These are phyloP conservation scores for Hordeum vulgare DNA, from an alignment of 176 grass and related monocot species.

Conservation along the genomic window DNA sequence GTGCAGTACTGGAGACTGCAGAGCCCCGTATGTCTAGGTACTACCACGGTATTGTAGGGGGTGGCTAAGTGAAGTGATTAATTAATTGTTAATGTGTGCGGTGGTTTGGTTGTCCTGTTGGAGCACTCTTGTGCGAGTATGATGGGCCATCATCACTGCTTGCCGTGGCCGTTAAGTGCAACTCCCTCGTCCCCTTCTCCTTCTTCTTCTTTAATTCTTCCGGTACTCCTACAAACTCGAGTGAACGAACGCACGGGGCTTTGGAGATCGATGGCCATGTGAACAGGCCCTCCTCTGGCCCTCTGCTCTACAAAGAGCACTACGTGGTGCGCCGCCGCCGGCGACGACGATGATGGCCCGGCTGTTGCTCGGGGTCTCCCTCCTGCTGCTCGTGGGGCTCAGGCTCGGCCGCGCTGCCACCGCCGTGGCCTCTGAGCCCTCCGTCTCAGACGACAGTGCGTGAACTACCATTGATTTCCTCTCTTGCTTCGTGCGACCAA, in stretches of 20 bases:
- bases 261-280: background rate
- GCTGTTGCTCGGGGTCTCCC: conserved; percentile 23
- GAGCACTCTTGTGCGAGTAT: background rate
- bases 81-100: conserved; percentile 15
- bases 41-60: no score
- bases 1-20: no score
- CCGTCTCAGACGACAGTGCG: conserved; percentile 36
- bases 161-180: conserved; percentile 54
- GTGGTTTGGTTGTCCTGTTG: conserved; percentile 33
- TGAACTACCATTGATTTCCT: no score
- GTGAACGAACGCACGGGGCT: background rate
- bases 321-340: background rate
- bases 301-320: conserved; percentile 13
- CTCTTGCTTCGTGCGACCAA: no score
- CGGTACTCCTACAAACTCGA: background rate
- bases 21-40: no score
- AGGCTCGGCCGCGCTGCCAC: conserved; percentile 31
- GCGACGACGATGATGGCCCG: conserved; percentile 41
- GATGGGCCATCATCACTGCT: conserved; percentile 30
- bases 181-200: background rate
- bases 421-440: conserved; percentile 15
- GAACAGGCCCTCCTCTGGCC: conserved; percentile 24
- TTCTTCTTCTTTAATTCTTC: conserved; percentile 1
- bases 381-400: conserved; percentile 26
- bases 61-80: no score